phyloP scores from a whole-genome alignment of 2,329 filamentous ascomycete genomes.

The Zopfia rhizophila region DNA sequence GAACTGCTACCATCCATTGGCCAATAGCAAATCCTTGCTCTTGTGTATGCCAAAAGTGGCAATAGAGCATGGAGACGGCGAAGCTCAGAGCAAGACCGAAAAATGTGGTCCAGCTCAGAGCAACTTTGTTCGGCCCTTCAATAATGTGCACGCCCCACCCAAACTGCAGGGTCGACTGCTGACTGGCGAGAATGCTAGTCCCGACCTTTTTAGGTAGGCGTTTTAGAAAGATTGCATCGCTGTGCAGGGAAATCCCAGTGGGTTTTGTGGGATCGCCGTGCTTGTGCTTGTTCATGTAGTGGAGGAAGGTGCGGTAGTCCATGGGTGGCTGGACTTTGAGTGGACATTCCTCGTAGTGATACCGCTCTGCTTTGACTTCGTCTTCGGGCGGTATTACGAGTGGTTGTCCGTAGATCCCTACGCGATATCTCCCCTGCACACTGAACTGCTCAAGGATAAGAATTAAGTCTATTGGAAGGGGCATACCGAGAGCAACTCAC shows the following conservation, averaged over 20 bases:
- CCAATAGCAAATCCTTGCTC: slow-evolving; percentile 25
- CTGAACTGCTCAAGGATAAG: no score
- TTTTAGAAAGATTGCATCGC: slow-evolving; percentile 11
- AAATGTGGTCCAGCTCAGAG: slow-evolving; percentile 16
- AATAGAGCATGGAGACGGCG: slow-evolving; percentile 13
- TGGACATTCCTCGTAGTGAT: slow-evolving; percentile 14
- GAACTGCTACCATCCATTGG: slow-evolving; percentile 25
- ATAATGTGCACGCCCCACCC: slow-evolving; percentile 27
- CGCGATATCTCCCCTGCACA: no score
- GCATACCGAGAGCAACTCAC: no score
- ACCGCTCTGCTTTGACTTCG: slow-evolving; percentile 12
- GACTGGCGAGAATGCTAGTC: slow-evolving; percentile 10
- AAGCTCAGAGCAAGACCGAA: slow-evolving; percentile 17
- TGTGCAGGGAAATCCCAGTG: slow-evolving; percentile 7
- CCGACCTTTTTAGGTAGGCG: slow-evolving; percentile 25
- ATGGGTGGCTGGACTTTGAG: slow-evolving; percentile 17
- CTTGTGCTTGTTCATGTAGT: slow-evolving; percentile 23
- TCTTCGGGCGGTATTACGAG: slow-evolving; percentile 14
- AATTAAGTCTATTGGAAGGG: no score
- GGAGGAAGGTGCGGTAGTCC: slow-evolving; percentile 21
- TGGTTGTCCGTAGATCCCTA: no score
- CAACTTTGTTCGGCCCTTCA: slow-evolving; percentile 23
- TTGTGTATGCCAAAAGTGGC: slow-evolving; percentile 9
- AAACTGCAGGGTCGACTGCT: slow-evolving; percentile 7
- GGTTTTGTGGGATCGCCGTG: no score